Evolutionary conservation across 2,329 filamentous ascomycete genomes (phyloP), one percentile per base, ranked within the genome.

Genomic region (Penicillium verrucosum): DNA sequence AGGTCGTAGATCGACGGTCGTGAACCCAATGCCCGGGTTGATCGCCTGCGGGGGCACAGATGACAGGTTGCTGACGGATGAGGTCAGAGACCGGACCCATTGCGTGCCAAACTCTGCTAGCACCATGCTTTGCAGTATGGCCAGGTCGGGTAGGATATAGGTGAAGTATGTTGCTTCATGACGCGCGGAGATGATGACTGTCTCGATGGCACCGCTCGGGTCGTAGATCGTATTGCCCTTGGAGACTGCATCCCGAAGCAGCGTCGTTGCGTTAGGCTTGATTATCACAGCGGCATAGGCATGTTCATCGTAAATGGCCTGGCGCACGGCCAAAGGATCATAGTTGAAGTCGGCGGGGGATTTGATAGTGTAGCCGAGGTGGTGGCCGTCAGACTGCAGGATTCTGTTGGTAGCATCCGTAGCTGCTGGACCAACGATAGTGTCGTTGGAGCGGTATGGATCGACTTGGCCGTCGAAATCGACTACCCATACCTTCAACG

Each of bases 211-310:
- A 6, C 84, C 84, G 4, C 78, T 72, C 0, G 85, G 85, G 47
- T 86, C 82, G 65, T 87, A 88, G 5, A 78, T 80, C 2, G 77
- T 63, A 64, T 88, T 86, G 1, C 81, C 82, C 0, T 70, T 79
- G 1, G 72, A 69, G 0, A 87, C 73, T 0, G 85, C 84, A 18
- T 78, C 71, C 51, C 80, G 81, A 0, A 88, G 75, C 21, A 86
- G 73, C 0, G 78, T 72, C 0, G 84, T 86, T 0, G 86, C 85
- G 61, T 88, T 87, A 1, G 84, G 68, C 58, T 86, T 85, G 61
- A 88, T 76, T 54, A 88, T 78, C 45, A 88, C 78, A 0, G 85
- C 85, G 0, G 82, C 84, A 77, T 82, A 88, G 10, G 79, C 78
- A 30, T 84, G 73, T 61, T 80, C 81, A 53, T 87, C 75, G 66